phyloP scores from a whole-genome alignment of 768 basidiomycete genomes.

The Hysterangium stoloniferum region DNA sequence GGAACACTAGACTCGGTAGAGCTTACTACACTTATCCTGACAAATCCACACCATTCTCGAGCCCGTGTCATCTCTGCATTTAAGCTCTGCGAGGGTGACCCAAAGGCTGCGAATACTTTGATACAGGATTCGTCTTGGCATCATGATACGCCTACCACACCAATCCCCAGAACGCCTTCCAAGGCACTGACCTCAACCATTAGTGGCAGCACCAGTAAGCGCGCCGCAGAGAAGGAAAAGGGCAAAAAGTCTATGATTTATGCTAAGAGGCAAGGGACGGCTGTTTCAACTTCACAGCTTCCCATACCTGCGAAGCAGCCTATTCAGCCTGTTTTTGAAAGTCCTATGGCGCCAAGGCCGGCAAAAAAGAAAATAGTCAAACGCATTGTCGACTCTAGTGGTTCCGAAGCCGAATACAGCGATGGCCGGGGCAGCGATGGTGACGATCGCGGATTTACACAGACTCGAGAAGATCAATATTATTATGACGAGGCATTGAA shows the following conservation, averaged over 20 bases:
- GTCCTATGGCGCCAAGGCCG: constrained; percentile 33
- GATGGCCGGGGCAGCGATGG: constrained; percentile 43
- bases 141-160: background rate
- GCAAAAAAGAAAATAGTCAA: constrained; percentile 51
- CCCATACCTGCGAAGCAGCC: constrained; percentile 30
- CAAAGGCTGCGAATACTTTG: constrained; percentile 7
- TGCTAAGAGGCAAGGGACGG: constrained; percentile 51
- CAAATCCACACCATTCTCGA: constrained; percentile 19
- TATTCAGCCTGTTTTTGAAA: constrained; percentile 30
- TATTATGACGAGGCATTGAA: constrained; percentile 48
- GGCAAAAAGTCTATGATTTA: constrained; percentile 81
- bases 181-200: constrained; percentile 22
- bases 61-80: constrained; percentile 9
- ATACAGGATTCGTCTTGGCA: constrained; percentile 10
- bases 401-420: constrained; percentile 46
- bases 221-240: constrained; percentile 61
- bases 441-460: constrained; percentile 22
- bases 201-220: constrained; percentile 51
- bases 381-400: constrained; percentile 54
- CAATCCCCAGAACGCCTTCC: constrained; percentile 15
- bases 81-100: constrained; percentile 6
- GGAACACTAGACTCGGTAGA: constrained; percentile 3
- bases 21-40: constrained; percentile 27
- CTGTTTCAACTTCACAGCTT: constrained; percentile 19
- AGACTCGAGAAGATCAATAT: constrained; percentile 26